Base-by-base conservation (phyloP, 1,284 basidiomycete genomes). In the Trichosporon coremiiforme region DNA sequence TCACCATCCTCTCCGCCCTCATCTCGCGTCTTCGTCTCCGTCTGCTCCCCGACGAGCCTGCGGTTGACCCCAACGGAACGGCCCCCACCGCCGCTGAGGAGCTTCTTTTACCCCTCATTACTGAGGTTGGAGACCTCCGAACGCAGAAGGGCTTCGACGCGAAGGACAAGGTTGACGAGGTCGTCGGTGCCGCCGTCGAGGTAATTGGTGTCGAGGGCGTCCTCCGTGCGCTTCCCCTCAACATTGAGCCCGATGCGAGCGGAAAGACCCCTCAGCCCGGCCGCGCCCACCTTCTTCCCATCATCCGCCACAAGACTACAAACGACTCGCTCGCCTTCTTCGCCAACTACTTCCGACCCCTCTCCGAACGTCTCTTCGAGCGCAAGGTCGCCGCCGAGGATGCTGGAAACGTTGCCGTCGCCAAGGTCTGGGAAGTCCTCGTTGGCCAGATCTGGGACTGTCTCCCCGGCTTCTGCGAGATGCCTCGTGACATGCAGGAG, bases 321-420 rank as follows among this genome's bases (percentile, higher is more conserved):
- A 87, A 91, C 90, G 77, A 95, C 88, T 70, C 91, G 86, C 86
- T 99, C 55, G 84, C 84, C 0, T 95, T 96, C 84, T 99, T 99
- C 79, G 87, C 94, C 17, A 87, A 88, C 2, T 92, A 93, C 82
- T 96, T 99, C 75, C 91, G 99, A 8, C 95, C 97, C 15, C 85
- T 99, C 45, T 97, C 94, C 50, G 95, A 98, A 82, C 88, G 90
- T 50, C 90, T 99, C 87, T 99, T 98, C 79, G 89, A 93, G 76
- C 85, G 93, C 65, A 91, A 95, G 82, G 89, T 82, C 45, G 88
- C 87, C 5, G 91, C 92, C 0, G 90, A 92, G 72, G 84, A 86
- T 4, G 90, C 89, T 64, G 89, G 88, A 13, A 88, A 90, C 63
- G 86, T 86, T 64, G 89, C 93, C 6, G 95, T 98, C 83, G 92